Evolutionary conservation across 345 rosid species (phyloP).

Genomic region (Eutrema yunnanense): DNA sequence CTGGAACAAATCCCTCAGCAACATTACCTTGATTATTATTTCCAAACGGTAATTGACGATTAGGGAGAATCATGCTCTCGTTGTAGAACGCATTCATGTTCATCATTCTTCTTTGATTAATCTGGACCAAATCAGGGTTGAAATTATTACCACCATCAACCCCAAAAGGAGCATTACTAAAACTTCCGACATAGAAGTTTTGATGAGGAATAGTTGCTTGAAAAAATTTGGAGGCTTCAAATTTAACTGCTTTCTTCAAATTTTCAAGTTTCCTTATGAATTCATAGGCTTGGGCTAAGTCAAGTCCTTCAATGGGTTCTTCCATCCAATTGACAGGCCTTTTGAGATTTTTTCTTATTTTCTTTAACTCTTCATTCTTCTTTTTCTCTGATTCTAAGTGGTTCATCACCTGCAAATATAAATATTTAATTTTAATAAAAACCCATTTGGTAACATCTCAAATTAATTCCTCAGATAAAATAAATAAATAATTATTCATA

Average conservation of each 20-base stretch:
- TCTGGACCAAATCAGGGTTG: neutral
- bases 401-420: neutral
- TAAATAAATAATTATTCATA: neutral
- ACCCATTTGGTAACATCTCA: neutral
- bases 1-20: neutral
- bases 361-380: constrained; percentile 36
- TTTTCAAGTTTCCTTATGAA: constrained; percentile 33
- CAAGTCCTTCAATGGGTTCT: constrained; percentile 35
- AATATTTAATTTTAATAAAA: neutral
- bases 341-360: constrained; percentile 18
- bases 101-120: constrained; percentile 7
- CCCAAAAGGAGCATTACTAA: constrained; percentile 5
- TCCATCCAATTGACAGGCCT: constrained; percentile 44
- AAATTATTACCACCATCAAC: neutral
- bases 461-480: neutral
- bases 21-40: neutral
- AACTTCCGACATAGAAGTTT: constrained; percentile 8
- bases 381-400: constrained; percentile 46
- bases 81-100: neutral
- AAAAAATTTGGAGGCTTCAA: constrained; percentile 19
- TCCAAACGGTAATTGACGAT: neutral
- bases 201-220: neutral
- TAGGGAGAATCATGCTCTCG: neutral
- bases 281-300: constrained; percentile 24
- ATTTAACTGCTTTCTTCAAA: constrained; percentile 32